Percentiles rank a stretch among this genome's conserved stretches.
Evolutionary conservation across 805 yeast genomes (phyloP).

Genomic region (Metschnikowia aberdeeniae): DNA sequence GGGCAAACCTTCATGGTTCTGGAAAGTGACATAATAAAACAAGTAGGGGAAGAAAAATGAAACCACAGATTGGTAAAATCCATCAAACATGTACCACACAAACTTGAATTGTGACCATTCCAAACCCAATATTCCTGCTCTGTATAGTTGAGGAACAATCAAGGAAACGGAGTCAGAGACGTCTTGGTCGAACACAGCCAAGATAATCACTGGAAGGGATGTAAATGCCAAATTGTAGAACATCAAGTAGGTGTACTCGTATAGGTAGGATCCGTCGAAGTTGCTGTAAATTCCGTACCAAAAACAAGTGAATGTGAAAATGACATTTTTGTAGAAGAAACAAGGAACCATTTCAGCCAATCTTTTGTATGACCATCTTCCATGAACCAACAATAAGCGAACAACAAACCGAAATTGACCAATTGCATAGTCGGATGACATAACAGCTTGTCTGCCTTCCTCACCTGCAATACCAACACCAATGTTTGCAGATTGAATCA

Average conservation of each 20-base stretch:
- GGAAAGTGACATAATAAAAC: constrained; percentile 30
- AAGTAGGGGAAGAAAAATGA: constrained; percentile 73
- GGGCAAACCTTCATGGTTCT: constrained; percentile 49
- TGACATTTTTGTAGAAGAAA: constrained; percentile 75
- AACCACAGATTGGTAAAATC: constrained; percentile 68
- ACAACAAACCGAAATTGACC: constrained; percentile 76
- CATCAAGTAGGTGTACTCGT: constrained; percentile 75
- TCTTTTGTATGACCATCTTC: constrained; percentile 83
- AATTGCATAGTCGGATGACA: constrained; percentile 83
- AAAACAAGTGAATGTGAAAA: constrained; percentile 67
- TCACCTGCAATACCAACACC: constrained; percentile 92
- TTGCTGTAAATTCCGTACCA: constrained; percentile 76
- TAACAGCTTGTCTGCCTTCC: constrained; percentile 85
- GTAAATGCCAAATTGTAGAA: constrained; percentile 82
- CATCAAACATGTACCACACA: constrained; percentile 72
- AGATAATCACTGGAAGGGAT: constrained; percentile 71
- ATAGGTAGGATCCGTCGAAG: constrained; percentile 76
- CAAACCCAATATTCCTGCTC: constrained; percentile 63
- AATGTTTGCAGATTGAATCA: constrained; percentile 85
- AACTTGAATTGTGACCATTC: constrained; percentile 73
- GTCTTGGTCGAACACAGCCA: constrained; percentile 81
- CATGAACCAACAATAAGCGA: constrained; percentile 68
- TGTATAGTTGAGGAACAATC: constrained; percentile 70
- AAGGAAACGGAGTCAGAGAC: constrained; percentile 65
- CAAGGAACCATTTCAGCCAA: constrained; percentile 79